Evolutionary conservation across 208 protist genomes (phyloP).

Genomic region (Trichomonas tenax): DNA sequence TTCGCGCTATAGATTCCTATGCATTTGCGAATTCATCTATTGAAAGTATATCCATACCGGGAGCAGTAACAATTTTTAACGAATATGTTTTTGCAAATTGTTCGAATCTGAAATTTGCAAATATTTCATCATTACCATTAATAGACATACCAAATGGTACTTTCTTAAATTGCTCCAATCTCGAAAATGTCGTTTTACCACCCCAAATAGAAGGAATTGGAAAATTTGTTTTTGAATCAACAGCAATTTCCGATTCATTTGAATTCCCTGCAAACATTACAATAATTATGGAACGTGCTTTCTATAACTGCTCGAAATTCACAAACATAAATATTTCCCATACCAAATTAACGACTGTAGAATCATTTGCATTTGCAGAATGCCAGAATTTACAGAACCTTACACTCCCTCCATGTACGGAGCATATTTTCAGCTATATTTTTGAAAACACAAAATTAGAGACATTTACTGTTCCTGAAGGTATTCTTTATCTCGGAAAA

Average conservation of each 20-base stretch:
- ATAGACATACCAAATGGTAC: not conserved
- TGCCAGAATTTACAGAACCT: not conserved
- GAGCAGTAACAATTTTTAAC: not conserved
- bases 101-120: not conserved
- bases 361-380: not conserved
- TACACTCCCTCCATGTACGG: not conserved
- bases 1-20: not conserved
- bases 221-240: not conserved
- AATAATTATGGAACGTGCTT: not conserved
- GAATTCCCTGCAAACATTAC: not conserved
- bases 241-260: not conserved
- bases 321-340: not conserved
- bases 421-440: not conserved
- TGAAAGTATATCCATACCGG: not conserved
- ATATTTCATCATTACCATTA: not conserved
- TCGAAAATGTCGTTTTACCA: not conserved
- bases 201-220: not conserved
- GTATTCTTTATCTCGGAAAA: not conserved
- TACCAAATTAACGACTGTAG: not conserved
- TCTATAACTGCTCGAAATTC: not conserved
- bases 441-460: not conserved
- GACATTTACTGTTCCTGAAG: not conserved
- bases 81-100: not conserved
- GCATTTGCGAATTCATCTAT: not conserved
- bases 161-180: not conserved